Conservation (phyloP, 768 basidiomycete genomes). For the Suillus americanus region DNA sequence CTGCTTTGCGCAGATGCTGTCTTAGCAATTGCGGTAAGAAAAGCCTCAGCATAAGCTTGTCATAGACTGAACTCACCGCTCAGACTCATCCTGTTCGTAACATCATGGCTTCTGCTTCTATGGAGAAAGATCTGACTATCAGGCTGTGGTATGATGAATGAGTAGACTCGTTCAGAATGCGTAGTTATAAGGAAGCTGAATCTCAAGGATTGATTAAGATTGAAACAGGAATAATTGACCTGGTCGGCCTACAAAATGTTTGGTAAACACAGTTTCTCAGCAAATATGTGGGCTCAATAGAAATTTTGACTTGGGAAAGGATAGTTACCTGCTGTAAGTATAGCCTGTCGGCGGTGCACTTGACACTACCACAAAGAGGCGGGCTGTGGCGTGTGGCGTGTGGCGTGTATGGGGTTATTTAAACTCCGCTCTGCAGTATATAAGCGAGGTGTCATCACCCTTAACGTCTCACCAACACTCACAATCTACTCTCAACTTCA, state of each 20-base stretch:
- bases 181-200: not conserved
- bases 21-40: slow-evolving; percentile 70
- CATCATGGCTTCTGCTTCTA: slow-evolving; percentile 84
- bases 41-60: not conserved
- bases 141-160: slow-evolving; percentile 75
- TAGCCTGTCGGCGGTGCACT: not conserved
- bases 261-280: not conserved
- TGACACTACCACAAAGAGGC: not conserved
- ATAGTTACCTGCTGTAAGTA: not conserved
- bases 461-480: not conserved
- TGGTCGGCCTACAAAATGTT: not conserved
- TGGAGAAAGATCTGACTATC: slow-evolving; percentile 87
- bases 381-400: not conserved
- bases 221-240: not conserved
- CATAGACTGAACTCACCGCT: slow-evolving; percentile 13
- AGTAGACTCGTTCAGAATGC: not conserved
- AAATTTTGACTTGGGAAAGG: not conserved
- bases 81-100: slow-evolving; percentile 75
- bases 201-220: not conserved
- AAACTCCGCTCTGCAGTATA: slow-evolving; percentile 3
- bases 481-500: not conserved
- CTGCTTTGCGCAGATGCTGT: slow-evolving; percentile 48
- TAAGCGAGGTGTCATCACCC: not conserved
- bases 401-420: not conserved
- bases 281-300: not conserved